A percentile compares a stretch with the other conserved stretches of the same genome.
Evolutionary conservation across 2,329 filamentous ascomycete genomes (phyloP).

Genomic region (Cercospora sp.): DNA sequence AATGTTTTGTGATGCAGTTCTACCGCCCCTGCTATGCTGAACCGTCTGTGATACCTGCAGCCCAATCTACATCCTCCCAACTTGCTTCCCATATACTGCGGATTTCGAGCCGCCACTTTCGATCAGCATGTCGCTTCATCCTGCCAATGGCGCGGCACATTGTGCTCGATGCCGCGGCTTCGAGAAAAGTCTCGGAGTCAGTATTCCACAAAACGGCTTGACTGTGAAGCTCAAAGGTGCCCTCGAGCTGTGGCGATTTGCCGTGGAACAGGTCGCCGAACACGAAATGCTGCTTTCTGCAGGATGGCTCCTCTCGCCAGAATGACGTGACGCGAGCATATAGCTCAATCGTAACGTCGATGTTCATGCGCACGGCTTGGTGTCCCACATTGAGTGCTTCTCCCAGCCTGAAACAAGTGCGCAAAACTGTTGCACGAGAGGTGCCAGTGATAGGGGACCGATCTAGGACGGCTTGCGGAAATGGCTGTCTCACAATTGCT

Average conservation of each 20-base stretch:
- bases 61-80: slow-evolving; percentile 57
- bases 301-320: slow-evolving; percentile 48
- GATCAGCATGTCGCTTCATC: slow-evolving; percentile 47
- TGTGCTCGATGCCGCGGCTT: slow-evolving; percentile 28
- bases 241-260: slow-evolving; percentile 55
- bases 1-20: not conserved
- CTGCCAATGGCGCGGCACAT: slow-evolving; percentile 53
- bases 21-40: not conserved
- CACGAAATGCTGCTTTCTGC: slow-evolving; percentile 61
- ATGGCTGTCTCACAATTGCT: slow-evolving; percentile 54
- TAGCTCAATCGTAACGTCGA: slow-evolving; percentile 58
- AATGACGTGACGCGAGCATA: slow-evolving; percentile 63
- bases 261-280: slow-evolving; percentile 64
- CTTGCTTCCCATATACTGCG: slow-evolving; percentile 54
- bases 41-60: slow-evolving; percentile 45
- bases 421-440: slow-evolving; percentile 49
- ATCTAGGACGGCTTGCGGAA: slow-evolving; percentile 53
- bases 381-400: slow-evolving; percentile 57
- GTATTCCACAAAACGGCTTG: slow-evolving; percentile 47
- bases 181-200: slow-evolving; percentile 47
- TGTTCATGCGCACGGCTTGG: slow-evolving; percentile 49
- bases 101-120: slow-evolving; percentile 48
- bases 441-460: slow-evolving; percentile 57
- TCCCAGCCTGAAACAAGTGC: slow-evolving; percentile 64
- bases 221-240: slow-evolving; percentile 51